Evolutionary conservation across 148 eudicot species (phyloP).

Genomic region (Bassia scoparia): DNA sequence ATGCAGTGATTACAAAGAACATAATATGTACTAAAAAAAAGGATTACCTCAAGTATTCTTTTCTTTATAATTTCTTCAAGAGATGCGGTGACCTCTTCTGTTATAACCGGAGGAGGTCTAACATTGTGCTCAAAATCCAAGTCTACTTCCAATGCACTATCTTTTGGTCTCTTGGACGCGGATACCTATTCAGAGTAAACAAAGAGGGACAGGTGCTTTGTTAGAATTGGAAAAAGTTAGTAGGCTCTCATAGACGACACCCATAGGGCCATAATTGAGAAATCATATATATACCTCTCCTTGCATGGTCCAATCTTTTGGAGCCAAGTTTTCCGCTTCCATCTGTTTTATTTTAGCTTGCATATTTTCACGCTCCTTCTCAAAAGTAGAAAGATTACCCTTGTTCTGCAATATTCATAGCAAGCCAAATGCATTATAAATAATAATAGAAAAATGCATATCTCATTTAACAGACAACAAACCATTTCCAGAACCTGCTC

Average conservation of each 20-base stretch:
- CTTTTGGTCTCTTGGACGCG: constrained; percentile 85
- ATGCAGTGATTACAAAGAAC: not conserved
- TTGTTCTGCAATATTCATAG: constrained; percentile 35
- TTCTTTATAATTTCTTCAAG: constrained; percentile 87
- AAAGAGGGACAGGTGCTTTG: not conserved
- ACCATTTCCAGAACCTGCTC: constrained; percentile 30
- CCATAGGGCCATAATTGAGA: not conserved
- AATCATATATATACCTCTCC: constrained; percentile 63
- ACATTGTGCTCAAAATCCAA: constrained; percentile 90
- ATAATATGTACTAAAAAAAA: not conserved
- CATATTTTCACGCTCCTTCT: constrained; percentile 60
- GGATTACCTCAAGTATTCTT: constrained; percentile 74
- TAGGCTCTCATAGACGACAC: not conserved
- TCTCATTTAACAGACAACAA: not conserved
- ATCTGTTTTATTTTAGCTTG: constrained; percentile 63
- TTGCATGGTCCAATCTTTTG: constrained; percentile 85
- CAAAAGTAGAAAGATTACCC: constrained; percentile 67
- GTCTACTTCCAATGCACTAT: constrained; percentile 94
- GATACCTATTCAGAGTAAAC: constrained; percentile 47
- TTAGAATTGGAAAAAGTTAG: not conserved
- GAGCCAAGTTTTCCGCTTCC: constrained; percentile 79
- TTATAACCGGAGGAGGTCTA: constrained; percentile 89
- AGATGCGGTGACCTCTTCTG: constrained; percentile 82
- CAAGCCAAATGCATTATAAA: constrained; percentile 2
- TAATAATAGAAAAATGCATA: not conserved